These are phyloP conservation scores for Fusarium sp. DNA, from an alignment of 2,329 filamentous ascomycete genomes.

Conservation along the genomic window DNA sequence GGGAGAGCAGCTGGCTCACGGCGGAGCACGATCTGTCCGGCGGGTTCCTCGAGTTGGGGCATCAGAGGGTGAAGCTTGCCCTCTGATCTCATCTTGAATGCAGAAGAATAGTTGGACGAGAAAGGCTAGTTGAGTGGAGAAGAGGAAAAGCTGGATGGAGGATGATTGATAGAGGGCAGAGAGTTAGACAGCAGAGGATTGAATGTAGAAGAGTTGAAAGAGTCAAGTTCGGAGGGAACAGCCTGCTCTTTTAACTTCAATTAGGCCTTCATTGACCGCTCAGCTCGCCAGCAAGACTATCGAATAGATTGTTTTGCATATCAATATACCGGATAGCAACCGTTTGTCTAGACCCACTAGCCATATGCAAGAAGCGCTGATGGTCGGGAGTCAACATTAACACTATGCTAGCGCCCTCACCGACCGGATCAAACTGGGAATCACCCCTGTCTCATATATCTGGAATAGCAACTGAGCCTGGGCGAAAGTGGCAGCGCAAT, in stretches of 20 bases:
- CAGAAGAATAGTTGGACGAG: too few relatives aligned
- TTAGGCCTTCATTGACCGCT: rapidly evolving
- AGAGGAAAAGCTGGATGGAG: too few relatives aligned
- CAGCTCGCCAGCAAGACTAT: neutral
- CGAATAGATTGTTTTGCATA: neutral
- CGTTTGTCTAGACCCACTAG: neutral
- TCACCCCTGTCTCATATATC: too few relatives aligned
- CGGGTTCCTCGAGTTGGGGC: too few relatives aligned
- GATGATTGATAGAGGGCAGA: neutral
- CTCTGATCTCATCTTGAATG: too few relatives aligned
- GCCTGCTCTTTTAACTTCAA: neutral
- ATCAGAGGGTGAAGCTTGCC: too few relatives aligned
- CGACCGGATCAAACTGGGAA: neutral
- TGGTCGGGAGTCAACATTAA: neutral
- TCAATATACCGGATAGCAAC: neutral
- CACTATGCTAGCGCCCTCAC: neutral
- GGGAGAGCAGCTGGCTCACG: too few relatives aligned
- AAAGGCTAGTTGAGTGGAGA: too few relatives aligned
- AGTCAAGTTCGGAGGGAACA: neutral
- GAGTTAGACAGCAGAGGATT: too few relatives aligned
- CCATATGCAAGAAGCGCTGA: neutral
- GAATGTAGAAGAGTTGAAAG: too few relatives aligned
- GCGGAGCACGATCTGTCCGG: too few relatives aligned
- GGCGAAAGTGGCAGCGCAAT: too few relatives aligned
- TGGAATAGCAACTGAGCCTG: neutral